phyloP scores from a whole-genome alignment of 352 stramenopile species.

The Pythium rhizo-oryzae region DNA sequence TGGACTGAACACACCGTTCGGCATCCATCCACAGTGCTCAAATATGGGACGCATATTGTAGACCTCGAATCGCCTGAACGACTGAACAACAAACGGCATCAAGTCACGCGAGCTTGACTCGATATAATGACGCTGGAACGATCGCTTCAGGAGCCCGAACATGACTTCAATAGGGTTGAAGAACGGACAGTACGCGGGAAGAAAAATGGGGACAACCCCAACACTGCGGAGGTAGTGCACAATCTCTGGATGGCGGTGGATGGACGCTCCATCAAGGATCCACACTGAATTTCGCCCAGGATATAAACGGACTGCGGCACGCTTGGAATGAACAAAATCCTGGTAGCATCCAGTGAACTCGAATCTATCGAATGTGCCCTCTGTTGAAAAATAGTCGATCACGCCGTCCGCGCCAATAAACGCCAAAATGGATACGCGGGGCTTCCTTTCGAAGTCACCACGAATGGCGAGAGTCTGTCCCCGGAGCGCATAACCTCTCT shows the following conservation, averaged over 20 bases:
- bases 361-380: no score
- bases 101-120: background rate
- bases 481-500: no score
- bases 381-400: no score
- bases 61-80: background rate
- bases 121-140: constrained; percentile 6
- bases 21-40: constrained; percentile 9
- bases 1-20: no score
- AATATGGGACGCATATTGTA: background rate
- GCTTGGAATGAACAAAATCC: constrained; percentile 23
- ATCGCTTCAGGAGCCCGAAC: constrained; percentile 24
- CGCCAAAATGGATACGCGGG: no score
- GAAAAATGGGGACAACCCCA: constrained; percentile 34
- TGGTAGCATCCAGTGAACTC: no score
- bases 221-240: constrained; percentile 35
- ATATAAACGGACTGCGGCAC: constrained; percentile 22
- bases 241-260: constrained; percentile 34
- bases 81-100: background rate
- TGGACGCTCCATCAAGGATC: constrained; percentile 37
- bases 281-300: constrained; percentile 34
- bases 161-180: constrained; percentile 37
- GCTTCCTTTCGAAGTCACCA: no score
- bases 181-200: constrained; percentile 34
- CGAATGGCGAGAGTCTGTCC: no score
- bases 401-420: no score